A percentile compares a stretch with the other conserved stretches of the same genome.
Evolutionary conservation across 208 protist species (phyloP).

Genomic region (Acanthamoeba royreba): DNA sequence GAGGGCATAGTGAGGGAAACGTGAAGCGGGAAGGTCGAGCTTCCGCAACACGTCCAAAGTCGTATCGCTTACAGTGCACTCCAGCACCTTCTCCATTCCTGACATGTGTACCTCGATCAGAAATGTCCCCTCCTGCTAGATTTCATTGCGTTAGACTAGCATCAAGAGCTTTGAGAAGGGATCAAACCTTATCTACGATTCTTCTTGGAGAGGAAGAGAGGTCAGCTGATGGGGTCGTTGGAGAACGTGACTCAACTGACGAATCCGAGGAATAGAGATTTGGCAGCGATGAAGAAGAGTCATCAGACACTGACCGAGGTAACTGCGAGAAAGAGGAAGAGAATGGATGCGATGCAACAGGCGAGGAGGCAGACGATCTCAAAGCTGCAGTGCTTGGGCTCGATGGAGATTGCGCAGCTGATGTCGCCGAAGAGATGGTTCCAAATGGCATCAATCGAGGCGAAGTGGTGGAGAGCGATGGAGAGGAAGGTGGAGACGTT

Average conservation of each 20-base stretch:
- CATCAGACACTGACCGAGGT: too few relatives aligned
- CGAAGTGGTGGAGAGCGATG: neutral
- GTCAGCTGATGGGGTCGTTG: too few relatives aligned
- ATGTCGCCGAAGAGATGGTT: neutral
- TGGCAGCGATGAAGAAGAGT: too few relatives aligned
- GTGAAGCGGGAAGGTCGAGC: neutral
- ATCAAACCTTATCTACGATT: neutral
- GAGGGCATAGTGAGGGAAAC: neutral
- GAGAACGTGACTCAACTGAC: too few relatives aligned
- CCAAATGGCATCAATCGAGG: neutral
- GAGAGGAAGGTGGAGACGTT: neutral
- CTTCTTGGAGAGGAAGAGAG: neutral
- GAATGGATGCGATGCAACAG: neutral
- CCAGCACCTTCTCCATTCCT: neutral
- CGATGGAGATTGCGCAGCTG: neutral
- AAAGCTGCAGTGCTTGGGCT: neutral
- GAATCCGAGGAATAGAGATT: too few relatives aligned
- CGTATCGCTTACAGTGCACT: neutral
- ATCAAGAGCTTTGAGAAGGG: neutral
- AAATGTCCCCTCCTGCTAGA: neutral
- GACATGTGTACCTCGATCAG: neutral
- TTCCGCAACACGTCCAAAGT: neutral
- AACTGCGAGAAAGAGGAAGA: too few relatives aligned
- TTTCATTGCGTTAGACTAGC: neutral
- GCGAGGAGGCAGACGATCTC: neutral